These are phyloP conservation scores for Xylaria sp. DNA, from an alignment of 2,329 filamentous ascomycete species.

Conservation along the genomic window DNA sequence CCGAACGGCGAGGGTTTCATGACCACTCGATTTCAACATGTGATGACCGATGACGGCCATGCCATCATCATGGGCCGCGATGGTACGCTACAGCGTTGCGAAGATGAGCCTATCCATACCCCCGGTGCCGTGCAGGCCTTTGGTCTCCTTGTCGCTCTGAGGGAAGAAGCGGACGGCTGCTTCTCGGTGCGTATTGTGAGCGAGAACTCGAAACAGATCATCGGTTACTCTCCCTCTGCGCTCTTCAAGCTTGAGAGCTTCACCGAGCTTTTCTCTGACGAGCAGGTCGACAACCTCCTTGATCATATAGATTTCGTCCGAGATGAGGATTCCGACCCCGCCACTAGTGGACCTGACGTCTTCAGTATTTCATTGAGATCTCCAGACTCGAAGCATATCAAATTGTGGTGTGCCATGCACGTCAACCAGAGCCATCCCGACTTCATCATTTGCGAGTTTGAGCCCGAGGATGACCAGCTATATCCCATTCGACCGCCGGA, in stretches of 20 bases:
- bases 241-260: conserved; percentile 81
- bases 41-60: conserved; percentile 80
- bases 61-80: conserved; percentile 84
- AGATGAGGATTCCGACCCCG: conserved; percentile 81
- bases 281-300: conserved; percentile 83
- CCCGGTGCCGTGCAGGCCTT: conserved; percentile 86
- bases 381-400: conserved; percentile 66
- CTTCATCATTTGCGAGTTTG: conserved; percentile 87
- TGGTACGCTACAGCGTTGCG: conserved; percentile 79
- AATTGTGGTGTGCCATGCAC: conserved; percentile 90
- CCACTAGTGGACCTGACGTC: conserved; percentile 83
- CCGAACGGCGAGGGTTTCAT: conserved; percentile 61
- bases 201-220: conserved; percentile 80
- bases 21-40: conserved; percentile 81
- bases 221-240: conserved; percentile 81
- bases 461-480: conserved; percentile 79
- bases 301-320: conserved; percentile 90
- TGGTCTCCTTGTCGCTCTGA: conserved; percentile 78
- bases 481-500: conserved; percentile 74
- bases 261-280: conserved; percentile 83
- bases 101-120: conserved; percentile 91
- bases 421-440: conserved; percentile 74
- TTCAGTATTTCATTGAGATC: conserved; percentile 80
- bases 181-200: conserved; percentile 79
- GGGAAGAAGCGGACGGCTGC: conserved; percentile 74